Evolutionary conservation across 2,329 filamentous ascomycete genomes (phyloP).

Genomic region (Moelleriella libera): DNA sequence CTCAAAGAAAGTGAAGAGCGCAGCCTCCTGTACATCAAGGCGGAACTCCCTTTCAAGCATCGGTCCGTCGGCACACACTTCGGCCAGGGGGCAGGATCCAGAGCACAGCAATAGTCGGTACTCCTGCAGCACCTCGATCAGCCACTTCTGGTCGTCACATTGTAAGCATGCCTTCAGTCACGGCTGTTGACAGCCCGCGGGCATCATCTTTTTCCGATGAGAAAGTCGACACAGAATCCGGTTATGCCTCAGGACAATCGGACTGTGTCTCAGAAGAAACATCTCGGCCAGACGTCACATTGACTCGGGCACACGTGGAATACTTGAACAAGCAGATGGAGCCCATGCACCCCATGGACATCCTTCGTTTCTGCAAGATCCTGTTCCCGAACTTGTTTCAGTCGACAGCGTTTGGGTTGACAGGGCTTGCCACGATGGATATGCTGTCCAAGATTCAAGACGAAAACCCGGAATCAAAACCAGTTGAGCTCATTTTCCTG

Average conservation of each 20-base stretch:
- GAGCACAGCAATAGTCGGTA: neutral
- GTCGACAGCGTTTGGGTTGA: constrained; percentile 71
- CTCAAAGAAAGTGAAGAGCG: no score
- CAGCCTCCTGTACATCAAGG: no score
- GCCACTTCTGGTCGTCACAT: neutral
- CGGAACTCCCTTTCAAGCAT: neutral
- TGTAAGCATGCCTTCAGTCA: constrained; percentile 4
- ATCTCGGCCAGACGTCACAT: constrained; percentile 59
- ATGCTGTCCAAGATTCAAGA: constrained; percentile 66
- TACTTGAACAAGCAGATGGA: constrained; percentile 86
- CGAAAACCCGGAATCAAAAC: constrained; percentile 43
- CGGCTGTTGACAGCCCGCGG: constrained; percentile 24
- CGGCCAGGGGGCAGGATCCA: neutral
- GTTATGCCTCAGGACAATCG: constrained; percentile 54
- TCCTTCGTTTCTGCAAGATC: constrained; percentile 82
- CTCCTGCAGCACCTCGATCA: neutral
- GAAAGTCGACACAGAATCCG: constrained; percentile 55
- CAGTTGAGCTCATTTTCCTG: constrained; percentile 62
- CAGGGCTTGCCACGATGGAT: constrained; percentile 70
- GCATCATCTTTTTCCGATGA: constrained; percentile 22
- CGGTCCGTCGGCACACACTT: neutral
- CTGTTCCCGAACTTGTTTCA: constrained; percentile 84
- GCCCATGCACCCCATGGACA: constrained; percentile 76
- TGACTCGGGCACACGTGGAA: constrained; percentile 77
- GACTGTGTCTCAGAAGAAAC: constrained; percentile 22